Base-by-base conservation (phyloP, 805 yeast species). In the Lipomyces orientalis region DNA sequence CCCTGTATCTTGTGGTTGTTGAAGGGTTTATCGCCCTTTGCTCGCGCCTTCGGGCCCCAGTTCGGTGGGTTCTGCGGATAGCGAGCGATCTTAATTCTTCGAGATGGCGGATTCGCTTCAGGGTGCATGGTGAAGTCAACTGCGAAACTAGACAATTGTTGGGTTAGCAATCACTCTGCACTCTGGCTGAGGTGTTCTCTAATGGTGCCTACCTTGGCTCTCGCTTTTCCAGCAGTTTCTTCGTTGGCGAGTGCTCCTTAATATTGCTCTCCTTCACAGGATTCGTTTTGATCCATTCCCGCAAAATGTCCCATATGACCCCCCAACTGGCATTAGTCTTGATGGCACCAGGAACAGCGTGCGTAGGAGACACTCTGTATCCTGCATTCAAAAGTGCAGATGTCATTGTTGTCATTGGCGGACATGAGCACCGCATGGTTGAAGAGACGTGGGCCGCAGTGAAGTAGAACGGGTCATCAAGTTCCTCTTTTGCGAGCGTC, bases 31-130 rank as follows among this genome's bases (percentile, higher is more conserved):
- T 66, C 68, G 39, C 68, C 73, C 31, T 64, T 68, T 9, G 97
- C 96, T 75, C 90, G 87, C 2, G 97, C 87, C 80, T 90, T 91
- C 49, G 98, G 99, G 1, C 99, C 99, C 99, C 99, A 95, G 77
- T 91, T 89, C 76, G 90, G 91, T 16, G 99, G 99, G 75, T 93
- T 94, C 75, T 88, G 93, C 77, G 93, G 99, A 79, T 85, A 94
- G 74, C 97, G 84, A 14, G 92, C 92, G 76, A 94, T 86, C 79
- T 92, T 92, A 66, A 91, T 83, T 70, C 86, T 88, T 74, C 97
- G 84, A 63, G 91, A 80, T 64, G 93, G 79, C 60, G 81, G 83
- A 22, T 81, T 83, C 67, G 93, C 85, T 79, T 62, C 84, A 85
- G 78, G 88, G 87, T 52, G 84, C 79, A 62, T 66, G 31, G 86